Percentiles rank a stretch among this genome's conserved stretches.
Conservation (phyloP, 2,329 filamentous ascomycete species). For the Juglanconis sp. region DNA sequence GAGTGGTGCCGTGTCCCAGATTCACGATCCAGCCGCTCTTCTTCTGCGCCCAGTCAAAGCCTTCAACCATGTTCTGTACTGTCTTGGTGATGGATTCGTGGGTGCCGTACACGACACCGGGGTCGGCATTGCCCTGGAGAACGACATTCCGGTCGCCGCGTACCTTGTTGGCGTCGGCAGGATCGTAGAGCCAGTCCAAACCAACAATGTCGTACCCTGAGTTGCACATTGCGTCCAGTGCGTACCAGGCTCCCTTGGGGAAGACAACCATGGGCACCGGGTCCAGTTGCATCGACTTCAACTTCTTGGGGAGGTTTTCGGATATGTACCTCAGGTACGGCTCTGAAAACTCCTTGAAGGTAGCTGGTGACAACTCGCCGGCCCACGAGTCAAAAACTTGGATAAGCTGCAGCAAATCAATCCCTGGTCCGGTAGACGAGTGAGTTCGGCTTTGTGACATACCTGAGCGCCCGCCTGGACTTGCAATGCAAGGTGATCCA, state of each 20-base stretch:
- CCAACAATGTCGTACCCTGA: conserved; percentile 92
- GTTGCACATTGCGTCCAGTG: conserved; percentile 80
- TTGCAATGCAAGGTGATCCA: conserved; percentile 89
- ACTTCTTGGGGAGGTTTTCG: conserved; percentile 68
- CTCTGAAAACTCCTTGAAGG: conserved; percentile 81
- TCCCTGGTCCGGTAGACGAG: too few relatives aligned
- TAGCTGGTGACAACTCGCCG: conserved; percentile 79
- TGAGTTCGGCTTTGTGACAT: conserved; percentile 21
- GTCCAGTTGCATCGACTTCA: conserved; percentile 72
- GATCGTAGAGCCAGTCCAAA: conserved; percentile 91
- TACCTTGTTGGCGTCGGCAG: conserved; percentile 76
- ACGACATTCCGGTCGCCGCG: conserved; percentile 72
- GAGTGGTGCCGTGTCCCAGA: conserved; percentile 92
- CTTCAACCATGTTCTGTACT: conserved; percentile 82
- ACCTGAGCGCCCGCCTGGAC: conserved; percentile 90
- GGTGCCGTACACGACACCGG: conserved; percentile 85
- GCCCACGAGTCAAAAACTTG: conserved; percentile 99
- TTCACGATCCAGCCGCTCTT: conserved; percentile 97
- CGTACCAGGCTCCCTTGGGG: conserved; percentile 96
- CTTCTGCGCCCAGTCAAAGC: conserved; percentile 70
- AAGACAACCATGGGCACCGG: conserved; percentile 96
- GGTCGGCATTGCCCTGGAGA: conserved; percentile 93
- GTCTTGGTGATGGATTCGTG: conserved; percentile 75
- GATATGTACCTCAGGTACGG: conserved; percentile 86
- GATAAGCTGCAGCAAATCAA: conserved; percentile 56